Base-by-base conservation (phyloP, 1,284 basidiomycete genomes). In the Irpex sp. region DNA sequence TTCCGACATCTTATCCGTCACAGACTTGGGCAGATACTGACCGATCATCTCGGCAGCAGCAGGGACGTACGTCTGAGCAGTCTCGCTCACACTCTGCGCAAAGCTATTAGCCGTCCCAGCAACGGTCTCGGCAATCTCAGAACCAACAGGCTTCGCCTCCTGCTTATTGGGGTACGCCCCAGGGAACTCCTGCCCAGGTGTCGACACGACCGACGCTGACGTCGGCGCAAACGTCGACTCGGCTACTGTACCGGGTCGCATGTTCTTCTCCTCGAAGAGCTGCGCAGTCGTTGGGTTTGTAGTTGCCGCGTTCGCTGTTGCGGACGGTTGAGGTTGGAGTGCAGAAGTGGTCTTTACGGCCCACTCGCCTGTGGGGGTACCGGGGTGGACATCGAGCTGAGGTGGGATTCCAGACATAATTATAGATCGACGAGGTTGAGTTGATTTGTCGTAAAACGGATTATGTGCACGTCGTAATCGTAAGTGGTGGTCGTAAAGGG, bases 341-440 rank as follows among this genome's bases (percentile, higher is more conserved):
- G 72, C 71, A 44, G 73, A 71, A 36, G 73, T 72, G 3, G 73
- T 75, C 11, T 72, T 69, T 31, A 63, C 64, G 0, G 73, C 73
- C 73, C 73, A 74, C 57, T 75, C 73, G 58, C 64, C 55, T 5
- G 72, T 48, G 56, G 73, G 73, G 15, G 71, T 74, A 57, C 71
- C 72, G 44, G 70, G 65, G 49, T 71, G 62, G 19, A 70, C 62
- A 49, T 62, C 52, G 56, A 75, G 49, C 1, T 63, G 62, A 26
- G 72, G 73, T 15, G 73, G 73, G 38, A 70, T 61, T 57, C 68
- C 72, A 60, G 72, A 62, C 73, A 73, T 74, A 60, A 15, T 68
- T 34, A 56, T 58, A 36, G 52, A n/a, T 21, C 3, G 57, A 26
- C 3, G 44, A 1, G 34, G 2, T 17, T 3, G 13, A 38, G 58